Base-by-base conservation (phyloP, 768 basidiomycete genomes). In the Hygrophorus russula region DNA sequence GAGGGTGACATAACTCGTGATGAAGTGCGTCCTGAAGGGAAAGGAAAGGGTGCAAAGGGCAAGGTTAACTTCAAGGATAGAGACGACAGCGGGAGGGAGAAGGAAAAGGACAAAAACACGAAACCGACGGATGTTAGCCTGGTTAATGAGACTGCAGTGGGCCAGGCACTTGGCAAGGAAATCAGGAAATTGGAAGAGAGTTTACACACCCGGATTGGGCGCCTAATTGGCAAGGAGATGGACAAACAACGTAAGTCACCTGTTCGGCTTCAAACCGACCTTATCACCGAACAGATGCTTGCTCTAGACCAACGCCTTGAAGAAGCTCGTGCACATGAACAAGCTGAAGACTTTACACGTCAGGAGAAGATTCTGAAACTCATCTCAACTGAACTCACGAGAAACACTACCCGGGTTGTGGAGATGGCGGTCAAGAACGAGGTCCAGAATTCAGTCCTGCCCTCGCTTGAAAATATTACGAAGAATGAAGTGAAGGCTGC, bases 291-390 rank as follows among this genome's bases (percentile, higher is more conserved):
- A 14, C 18, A 46, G 29, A 7, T 41, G 17, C 30, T 45, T 44
- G 9, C 29, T 52, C 18, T 56, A 91, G 89, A 90, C 55, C 77
- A 80, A 73, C 83, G 86, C 34, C 66, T 90, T 51, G 89, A 91
- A 54, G 88, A 90, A 35, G 78, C 78, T 39, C 80, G 86, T 48
- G 72, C 70, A 18, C 75, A 78, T 46, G 86, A 89, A 50, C 84
- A 87, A 55, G 71, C 77, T 8, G 82, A 82, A 49, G 87, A 90
- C 55, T 86, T 87, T 48, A 69, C 78, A 31, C 77, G 88, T 11
- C 87, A 92, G 60, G 89, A 92, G 63, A 88, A 84, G 60, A 86
- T 91, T 48, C 66, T 91, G 54, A 90, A 90, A 63, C 66, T 91
- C 42, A 89, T 91, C 51, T 90, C 87, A 17, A 84, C 76, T 1